Percentiles rank a stretch among this genome's conserved stretches.
phyloP scores from a whole-genome alignment of 345 rosid genomes.

The Eutrema yunnanense region DNA sequence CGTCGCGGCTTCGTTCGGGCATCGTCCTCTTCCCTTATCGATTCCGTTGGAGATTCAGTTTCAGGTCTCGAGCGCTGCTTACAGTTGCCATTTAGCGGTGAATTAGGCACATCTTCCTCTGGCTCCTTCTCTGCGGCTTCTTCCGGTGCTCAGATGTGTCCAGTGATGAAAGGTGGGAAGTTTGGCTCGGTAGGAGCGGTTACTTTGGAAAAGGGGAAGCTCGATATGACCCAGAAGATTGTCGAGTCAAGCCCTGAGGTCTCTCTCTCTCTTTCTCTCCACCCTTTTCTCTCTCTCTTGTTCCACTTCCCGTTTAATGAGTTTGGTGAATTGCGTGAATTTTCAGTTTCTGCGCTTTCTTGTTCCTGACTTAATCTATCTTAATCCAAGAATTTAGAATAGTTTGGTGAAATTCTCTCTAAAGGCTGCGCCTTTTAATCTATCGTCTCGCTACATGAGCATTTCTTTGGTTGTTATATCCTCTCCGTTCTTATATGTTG shows the following conservation, averaged over 20 bases:
- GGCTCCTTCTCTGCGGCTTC: slow-evolving; percentile 19
- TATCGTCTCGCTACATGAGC: neutral
- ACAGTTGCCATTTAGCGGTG: slow-evolving; percentile 31
- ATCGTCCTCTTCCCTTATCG: slow-evolving; percentile 35
- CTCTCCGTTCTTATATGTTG: neutral
- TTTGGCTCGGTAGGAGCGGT: slow-evolving; percentile 69
- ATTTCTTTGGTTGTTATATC: neutral
- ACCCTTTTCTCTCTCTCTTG: neutral
- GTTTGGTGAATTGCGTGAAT: neutral
- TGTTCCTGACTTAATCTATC: neutral
- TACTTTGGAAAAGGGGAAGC: slow-evolving; percentile 88
- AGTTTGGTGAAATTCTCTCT: neutral
- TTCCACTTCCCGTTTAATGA: neutral
- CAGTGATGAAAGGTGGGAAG: slow-evolving; percentile 65
- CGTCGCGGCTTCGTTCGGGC: slow-evolving; percentile 34
- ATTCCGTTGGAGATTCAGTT: slow-evolving; percentile 39
- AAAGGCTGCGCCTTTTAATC: neutral
- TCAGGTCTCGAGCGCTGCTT: slow-evolving; percentile 63
- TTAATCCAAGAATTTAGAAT: neutral
- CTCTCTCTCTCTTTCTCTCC: neutral
- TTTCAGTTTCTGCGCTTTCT: neutral
- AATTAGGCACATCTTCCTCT: slow-evolving; percentile 24
- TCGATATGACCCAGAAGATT: slow-evolving; percentile 59
- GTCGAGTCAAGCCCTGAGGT: slow-evolving; percentile 76
- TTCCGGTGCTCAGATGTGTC: slow-evolving; percentile 37